Evolutionary conservation across 202 grass and related monocot genomes (phyloP), one percentile per base, ranked within the genome.

Genomic region (Alloteropsis angusta): DNA sequence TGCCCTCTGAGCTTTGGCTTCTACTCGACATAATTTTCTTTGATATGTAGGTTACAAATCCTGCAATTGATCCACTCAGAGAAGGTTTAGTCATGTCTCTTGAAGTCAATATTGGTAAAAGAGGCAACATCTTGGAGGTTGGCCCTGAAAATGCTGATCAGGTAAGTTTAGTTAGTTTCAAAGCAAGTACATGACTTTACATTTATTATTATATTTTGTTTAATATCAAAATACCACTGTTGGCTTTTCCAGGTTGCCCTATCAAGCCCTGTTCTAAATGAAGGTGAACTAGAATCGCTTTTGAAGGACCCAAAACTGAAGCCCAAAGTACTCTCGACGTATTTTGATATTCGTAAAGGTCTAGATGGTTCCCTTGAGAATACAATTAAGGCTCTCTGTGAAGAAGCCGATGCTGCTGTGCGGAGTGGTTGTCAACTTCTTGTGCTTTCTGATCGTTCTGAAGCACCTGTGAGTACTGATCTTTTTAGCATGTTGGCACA

Each of bases 1-100:
- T 57, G 35, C 42, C 48, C 54, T 54, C 39, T 75, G 53, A 47
- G 45, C 16, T 74, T 79, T 26, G 17, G 9, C 65, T 85, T 88
- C 25, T 73, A 56, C 16, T 66, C 9, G 41, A 82, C 30, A 72
- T 59, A 56, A 60, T 37, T 47, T 52, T 28, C 70, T 64, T 85
- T 78, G 12, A 7, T 5, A 85, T 34, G 84, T 74, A 99, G 96
- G 96, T 99, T 66, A 99, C 96, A 53, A 99, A 99, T 83, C 96
- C 96, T 91, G 92, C 96, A 46, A 99, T 99, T 64, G 96, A 99
- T 77, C 96, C 96, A 37, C 88, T 99, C 30, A 91, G 96, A 86
- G 96, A 99, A 93, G 96, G 96, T 77, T 91, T 99, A 86, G 96
- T 99, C 80, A 99, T 99, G 96, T 96, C 96, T 80, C 92, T 99